Evolutionary conservation across 2,329 filamentous ascomycete genomes (phyloP), one percentile per base, ranked within the genome.

Genomic region (Penicillium crustosum): DNA sequence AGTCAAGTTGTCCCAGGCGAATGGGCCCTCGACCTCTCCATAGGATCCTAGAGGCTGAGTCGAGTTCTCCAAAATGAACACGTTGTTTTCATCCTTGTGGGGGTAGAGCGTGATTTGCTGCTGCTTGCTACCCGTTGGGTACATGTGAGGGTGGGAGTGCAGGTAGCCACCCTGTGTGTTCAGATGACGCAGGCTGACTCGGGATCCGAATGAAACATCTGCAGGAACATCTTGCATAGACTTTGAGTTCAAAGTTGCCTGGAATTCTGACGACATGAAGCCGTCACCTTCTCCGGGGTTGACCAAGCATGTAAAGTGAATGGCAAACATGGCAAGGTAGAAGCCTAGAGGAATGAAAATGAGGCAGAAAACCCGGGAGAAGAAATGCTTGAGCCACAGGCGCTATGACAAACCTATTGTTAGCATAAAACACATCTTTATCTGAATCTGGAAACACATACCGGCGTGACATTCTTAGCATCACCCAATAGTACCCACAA

Each of bases 191-290:
- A 99, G 84, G 63, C 82, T 87, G 69, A 99, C 84, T 63, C 90
- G 86, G 73, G 92, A 96, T 59, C 94, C 94, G 69, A 94, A 89
- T 29, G 89, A 88, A 58, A 99, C 89, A 77, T 99, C 93, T 31
- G 90, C 94, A 2, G 94, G 89, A 6, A 96, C 92, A 75, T 96
- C 92, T 73, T 91, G 88, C 94, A 99, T 99, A 53, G 86, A 88
- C 82, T 97, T 99, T 70, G 87, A 93, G 79, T 97, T 99, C 65
- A 99, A 82, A 2, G 94, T 97, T 33, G 94, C 90, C 79, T 99
- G 94, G 81, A 99, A 99, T 73, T 99, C 94, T 55, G 93, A 96
- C 72, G 93, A 97, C 94, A 99, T 99, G 82, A 99, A 99, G 55
- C 94, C 94, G 76, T 99, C 94, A 54, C 94, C 94, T 52, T 99